Base-by-base conservation (phyloP, 1,139 yeast species). In the Taphrina deformans region DNA sequence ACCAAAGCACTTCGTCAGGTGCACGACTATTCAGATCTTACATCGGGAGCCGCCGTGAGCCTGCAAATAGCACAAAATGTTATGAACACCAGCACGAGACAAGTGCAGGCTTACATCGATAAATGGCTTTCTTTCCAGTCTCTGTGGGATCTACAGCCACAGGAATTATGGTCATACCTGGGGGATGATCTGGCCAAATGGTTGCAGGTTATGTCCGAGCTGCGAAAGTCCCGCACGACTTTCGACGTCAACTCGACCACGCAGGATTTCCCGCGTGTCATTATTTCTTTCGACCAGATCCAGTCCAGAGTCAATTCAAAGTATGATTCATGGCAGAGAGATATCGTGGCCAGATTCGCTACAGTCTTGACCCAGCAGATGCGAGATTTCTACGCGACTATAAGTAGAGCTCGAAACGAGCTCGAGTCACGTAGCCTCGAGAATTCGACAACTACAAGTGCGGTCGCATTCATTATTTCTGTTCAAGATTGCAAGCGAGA, bases 101-200 rank as follows among this genome's bases (percentile, higher is more conserved):
- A 38, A 24, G 18, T 55, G 10, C 68, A 72, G 0, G 62, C 29
- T 0, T 85, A 83, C 69, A 73, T 80, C 21, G 69, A 71, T 1
- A 75, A 78, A 35, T 89, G 96, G 96, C 73, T 74, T 7, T 76
- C 76, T 33, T 77, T 87, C 38, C 88, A 86, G 71, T 75, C 80
- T 1, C 74, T 88, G 3, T 86, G 92, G 89, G 87, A 83, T 67
- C 70, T 82, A 14, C 78, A 78, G 27, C 70, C 79, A 0, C 77
- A 77, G 4, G 73, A 75, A 63, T 73, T 79, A 52, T 72, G 73
- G 68, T 67, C 69, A 29, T 44, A 70, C 18, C 71, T 81, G 10
- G 81, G 79, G 1, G 68, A 72, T 5, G 75, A 79, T 24, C 70
- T 86, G 55, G 69, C 70, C 0, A 69, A 71, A 14, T 87, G 92